Evolutionary conservation across 1,139 yeast genomes (phyloP).

Genomic region (Debaryomyces sp.): DNA sequence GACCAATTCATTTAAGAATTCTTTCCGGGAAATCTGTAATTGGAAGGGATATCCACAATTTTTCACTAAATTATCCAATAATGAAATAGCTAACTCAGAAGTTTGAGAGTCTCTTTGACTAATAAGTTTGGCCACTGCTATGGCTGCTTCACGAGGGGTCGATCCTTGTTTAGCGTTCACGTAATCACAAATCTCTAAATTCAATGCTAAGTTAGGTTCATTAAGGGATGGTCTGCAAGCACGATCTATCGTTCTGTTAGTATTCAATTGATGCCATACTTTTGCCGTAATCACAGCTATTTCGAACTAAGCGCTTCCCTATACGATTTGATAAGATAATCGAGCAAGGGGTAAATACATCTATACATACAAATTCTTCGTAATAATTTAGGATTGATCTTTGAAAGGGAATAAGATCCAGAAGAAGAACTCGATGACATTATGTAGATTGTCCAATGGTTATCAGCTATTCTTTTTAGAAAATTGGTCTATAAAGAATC

Average conservation of each 20-base stretch:
- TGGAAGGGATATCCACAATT: slow-evolving; percentile 98
- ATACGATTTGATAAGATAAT: neutral
- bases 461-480: slow-evolving; percentile 14
- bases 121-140: slow-evolving; percentile 82
- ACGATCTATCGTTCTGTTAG: slow-evolving; percentile 51
- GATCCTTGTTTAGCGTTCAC: slow-evolving; percentile 92
- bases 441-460: slow-evolving; percentile 10
- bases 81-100: slow-evolving; percentile 54
- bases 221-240: slow-evolving; percentile 85
- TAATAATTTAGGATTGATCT: slow-evolving; percentile 59
- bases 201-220: slow-evolving; percentile 88
- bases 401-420: slow-evolving; percentile 46
- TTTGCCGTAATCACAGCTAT: neutral
- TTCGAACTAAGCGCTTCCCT: neutral
- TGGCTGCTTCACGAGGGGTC: slow-evolving; percentile 91
- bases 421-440: slow-evolving; percentile 26
- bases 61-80: slow-evolving; percentile 88
- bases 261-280: slow-evolving; percentile 7
- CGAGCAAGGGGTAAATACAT: neutral
- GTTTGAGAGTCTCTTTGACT: slow-evolving; percentile 85
- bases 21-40: slow-evolving; percentile 91
- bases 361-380: slow-evolving; percentile 63
- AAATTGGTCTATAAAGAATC: slow-evolving; percentile 5
- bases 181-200: slow-evolving; percentile 90
- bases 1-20: slow-evolving; percentile 89